These are phyloP conservation scores for fission yeast (Schizosaccharomyces pombe) DNA, from an alignment of 805 yeast genomes.

Conservation along the genomic window DNA sequence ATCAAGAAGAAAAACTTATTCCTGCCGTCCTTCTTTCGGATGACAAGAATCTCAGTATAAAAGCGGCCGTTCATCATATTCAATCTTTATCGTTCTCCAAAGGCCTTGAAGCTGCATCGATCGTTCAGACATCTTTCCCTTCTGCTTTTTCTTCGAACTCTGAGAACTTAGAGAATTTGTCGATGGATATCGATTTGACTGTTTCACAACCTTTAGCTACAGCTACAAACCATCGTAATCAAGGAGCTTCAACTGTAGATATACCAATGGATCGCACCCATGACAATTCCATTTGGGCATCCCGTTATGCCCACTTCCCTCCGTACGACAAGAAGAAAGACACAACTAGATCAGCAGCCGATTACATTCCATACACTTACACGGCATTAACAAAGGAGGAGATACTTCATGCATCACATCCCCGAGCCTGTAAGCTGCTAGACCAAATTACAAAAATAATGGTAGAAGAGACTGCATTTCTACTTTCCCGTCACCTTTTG, in stretches of 20 bases:
- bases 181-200: not conserved
- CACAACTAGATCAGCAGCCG: not conserved
- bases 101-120: not conserved
- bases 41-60: conserved; percentile 61
- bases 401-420: not conserved
- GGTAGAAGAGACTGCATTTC: not conserved
- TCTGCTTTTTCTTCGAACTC: not conserved
- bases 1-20: conserved; percentile 19
- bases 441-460: conserved; percentile 1
- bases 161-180: not conserved
- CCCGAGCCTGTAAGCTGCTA: not conserved
- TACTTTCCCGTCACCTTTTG: not conserved
- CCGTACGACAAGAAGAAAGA: not conserved
- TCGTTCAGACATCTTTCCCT: not conserved
- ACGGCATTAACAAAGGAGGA: not conserved
- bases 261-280: not conserved
- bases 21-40: conserved; percentile 45
- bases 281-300: not conserved
- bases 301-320: not conserved
- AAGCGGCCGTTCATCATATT: conserved; percentile 30
- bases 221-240: too few species aligned
- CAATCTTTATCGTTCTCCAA: not conserved
- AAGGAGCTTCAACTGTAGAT: not conserved
- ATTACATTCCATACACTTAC: not conserved
- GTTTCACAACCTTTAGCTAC: too few species aligned